These are phyloP conservation scores for Penicillium ochrochloron DNA, from an alignment of 495 filamentous ascomycete species.

Conservation along the genomic window DNA sequence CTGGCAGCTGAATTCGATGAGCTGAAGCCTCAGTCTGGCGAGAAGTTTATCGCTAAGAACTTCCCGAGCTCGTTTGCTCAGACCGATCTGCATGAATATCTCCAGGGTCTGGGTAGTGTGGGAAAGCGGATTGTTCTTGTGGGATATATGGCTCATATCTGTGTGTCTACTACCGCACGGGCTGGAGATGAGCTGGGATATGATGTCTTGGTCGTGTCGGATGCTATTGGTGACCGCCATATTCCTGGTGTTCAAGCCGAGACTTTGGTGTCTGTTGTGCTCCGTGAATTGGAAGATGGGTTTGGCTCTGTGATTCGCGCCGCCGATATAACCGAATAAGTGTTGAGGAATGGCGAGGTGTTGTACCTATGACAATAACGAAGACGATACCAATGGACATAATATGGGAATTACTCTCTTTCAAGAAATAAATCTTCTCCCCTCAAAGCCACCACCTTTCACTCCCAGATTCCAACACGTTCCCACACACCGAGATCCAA, in stretches of 20 bases:
- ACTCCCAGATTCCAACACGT: neutral
- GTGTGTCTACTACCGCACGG: slow-evolving; percentile 62
- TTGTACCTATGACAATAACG: too few species aligned
- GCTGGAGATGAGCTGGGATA: slow-evolving; percentile 59
- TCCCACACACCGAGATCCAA: slow-evolving; percentile 2
- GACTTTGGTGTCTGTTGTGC: slow-evolving; percentile 40
- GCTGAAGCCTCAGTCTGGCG: slow-evolving; percentile 1
- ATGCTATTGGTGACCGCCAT: slow-evolving; percentile 62
- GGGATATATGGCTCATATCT: slow-evolving; percentile 66
- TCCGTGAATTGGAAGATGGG: slow-evolving; percentile 53
- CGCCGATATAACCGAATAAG: neutral
- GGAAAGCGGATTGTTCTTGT: slow-evolving; percentile 56
- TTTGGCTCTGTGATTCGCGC: slow-evolving; percentile 31
- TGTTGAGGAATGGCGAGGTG: neutral
- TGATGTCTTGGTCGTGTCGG: slow-evolving; percentile 59
- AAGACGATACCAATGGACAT: too few species aligned
- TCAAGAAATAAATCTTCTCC: too few species aligned
- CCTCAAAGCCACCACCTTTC: neutral
- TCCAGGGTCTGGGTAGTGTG: slow-evolving; percentile 35
- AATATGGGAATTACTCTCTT: too few species aligned
- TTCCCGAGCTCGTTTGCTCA: neutral
- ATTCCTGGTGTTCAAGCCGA: slow-evolving; percentile 56
- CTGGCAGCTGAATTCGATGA: slow-evolving; percentile 36
- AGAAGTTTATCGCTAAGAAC: neutral
- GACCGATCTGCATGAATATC: slow-evolving; percentile 7